phyloP scores from a whole-genome alignment of 1,284 basidiomycete species.

The Lignosus rhinocerotis region DNA sequence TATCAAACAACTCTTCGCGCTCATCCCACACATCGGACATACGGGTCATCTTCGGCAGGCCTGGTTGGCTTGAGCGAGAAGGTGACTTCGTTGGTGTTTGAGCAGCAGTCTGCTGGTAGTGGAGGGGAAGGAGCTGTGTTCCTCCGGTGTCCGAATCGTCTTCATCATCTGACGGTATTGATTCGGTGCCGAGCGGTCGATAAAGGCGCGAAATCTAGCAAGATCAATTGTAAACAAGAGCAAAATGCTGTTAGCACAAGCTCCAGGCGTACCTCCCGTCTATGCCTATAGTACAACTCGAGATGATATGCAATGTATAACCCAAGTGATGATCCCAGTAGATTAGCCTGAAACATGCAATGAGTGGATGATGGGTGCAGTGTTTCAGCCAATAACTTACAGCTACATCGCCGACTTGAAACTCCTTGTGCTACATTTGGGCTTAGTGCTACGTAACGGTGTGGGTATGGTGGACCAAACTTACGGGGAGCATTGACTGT shows the following conservation, averaged over 20 bases:
- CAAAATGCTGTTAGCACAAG: no score
- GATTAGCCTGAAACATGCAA: slow-evolving; percentile 63
- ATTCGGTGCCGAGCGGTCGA: slow-evolving; percentile 59
- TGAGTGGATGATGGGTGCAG: slow-evolving; percentile 3
- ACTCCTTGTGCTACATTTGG: slow-evolving; percentile 64
- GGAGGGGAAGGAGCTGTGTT: slow-evolving; percentile 61
- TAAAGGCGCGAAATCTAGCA: slow-evolving; percentile 72
- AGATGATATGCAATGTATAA: slow-evolving; percentile 66
- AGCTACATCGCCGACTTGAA: slow-evolving; percentile 76
- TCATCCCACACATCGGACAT: slow-evolving; percentile 77
- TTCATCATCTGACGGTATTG: slow-evolving; percentile 50
- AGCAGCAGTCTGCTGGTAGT: slow-evolving; percentile 30
- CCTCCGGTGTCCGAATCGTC: slow-evolving; percentile 44
- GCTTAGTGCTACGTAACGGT: slow-evolving; percentile 1
- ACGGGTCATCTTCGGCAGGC: slow-evolving; percentile 30
- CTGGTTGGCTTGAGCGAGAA: slow-evolving; percentile 2
- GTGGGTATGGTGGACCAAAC: slow-evolving; percentile 19
- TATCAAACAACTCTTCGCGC: slow-evolving; percentile 72
- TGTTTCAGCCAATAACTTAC: slow-evolving; percentile 42
- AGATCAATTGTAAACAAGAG: not conserved
- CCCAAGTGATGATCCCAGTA: slow-evolving; percentile 77
- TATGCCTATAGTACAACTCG: slow-evolving; percentile 72
- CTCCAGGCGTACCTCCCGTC: slow-evolving; percentile 61
- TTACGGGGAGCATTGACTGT: slow-evolving; percentile 78
- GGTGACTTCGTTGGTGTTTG: slow-evolving; percentile 22